Percentiles rank a stretch among this genome's conserved stretches.
Conservation (phyloP, 495 filamentous ascomycete genomes). For the Melanomma pulvis-pyrius region DNA sequence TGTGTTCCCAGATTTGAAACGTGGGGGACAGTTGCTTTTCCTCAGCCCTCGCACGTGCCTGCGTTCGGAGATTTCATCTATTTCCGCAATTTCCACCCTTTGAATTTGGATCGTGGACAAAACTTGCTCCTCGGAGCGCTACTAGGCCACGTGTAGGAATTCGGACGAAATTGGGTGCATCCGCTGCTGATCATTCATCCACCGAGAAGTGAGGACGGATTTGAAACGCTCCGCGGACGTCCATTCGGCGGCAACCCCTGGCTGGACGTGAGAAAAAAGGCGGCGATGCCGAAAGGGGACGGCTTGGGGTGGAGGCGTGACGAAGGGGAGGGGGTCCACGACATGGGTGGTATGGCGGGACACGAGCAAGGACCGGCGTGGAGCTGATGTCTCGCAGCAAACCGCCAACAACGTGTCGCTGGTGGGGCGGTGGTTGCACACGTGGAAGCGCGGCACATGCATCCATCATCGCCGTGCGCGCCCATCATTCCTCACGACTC, state of each 20-base stretch:
- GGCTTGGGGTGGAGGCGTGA: constrained; percentile 10
- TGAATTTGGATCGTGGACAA: neutral
- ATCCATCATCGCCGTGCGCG: neutral
- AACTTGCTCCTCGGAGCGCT: neutral
- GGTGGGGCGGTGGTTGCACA: constrained; percentile 26
- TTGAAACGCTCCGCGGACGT: constrained; percentile 12
- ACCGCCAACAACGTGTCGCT: constrained; percentile 30
- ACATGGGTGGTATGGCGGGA: constrained; percentile 8
- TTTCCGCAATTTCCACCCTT: constrained; percentile 4
- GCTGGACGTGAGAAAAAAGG: neutral
- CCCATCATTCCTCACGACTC: neutral
- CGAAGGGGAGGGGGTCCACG: constrained; percentile 4
- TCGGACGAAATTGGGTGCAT: neutral
- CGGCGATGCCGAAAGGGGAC: constrained; percentile 25
- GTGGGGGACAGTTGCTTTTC: constrained; percentile 29
- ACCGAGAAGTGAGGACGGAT: neutral
- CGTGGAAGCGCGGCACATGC: constrained; percentile 24
- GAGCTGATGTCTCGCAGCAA: constrained; percentile 33
- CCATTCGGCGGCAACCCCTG: constrained; percentile 7
- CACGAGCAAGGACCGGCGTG: constrained; percentile 17
- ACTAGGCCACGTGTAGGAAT: constrained; percentile 1
- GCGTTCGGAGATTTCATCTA: constrained; percentile 23
- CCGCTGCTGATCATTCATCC: neutral
- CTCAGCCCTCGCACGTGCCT: constrained; percentile 25
- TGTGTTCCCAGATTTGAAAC: constrained; percentile 14